Evolutionary conservation across 805 yeast species (phyloP).

Genomic region (Kregervanrija delftensis): DNA sequence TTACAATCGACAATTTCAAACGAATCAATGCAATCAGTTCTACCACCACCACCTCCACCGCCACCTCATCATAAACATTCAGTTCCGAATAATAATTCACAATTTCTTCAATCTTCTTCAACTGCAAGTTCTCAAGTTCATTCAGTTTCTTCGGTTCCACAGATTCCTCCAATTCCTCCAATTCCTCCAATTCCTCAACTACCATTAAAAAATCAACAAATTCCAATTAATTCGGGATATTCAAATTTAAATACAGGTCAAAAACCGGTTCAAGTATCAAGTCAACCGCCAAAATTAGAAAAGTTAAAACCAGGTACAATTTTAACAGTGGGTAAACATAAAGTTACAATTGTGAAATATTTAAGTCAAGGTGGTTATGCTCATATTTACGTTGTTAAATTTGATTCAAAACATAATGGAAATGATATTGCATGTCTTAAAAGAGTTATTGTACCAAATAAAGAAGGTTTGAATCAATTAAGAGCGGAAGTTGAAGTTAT

Average conservation of each 20-base stretch:
- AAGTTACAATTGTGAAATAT: slow-evolving; percentile 35
- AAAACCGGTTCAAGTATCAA: background rate
- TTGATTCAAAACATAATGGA: slow-evolving; percentile 54
- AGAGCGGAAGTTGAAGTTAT: slow-evolving; percentile 97
- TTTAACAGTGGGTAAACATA: slow-evolving; percentile 43
- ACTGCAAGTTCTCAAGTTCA: background rate
- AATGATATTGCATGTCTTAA: slow-evolving; percentile 70
- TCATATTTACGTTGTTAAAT: slow-evolving; percentile 77
- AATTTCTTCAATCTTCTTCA: background rate
- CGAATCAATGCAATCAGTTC: background rate
- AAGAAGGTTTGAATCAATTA: slow-evolving; percentile 69
- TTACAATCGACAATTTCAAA: too few species aligned
- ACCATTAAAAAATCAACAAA: background rate
- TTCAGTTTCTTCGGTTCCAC: slow-evolving; percentile 2
- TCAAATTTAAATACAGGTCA: background rate
- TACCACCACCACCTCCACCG: slow-evolving; percentile 1
- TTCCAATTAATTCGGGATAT: background rate
- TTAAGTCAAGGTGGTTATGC: slow-evolving; percentile 72
- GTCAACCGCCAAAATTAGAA: slow-evolving; percentile 9
- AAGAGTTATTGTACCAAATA: slow-evolving; percentile 92
- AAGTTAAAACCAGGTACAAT: slow-evolving; percentile 32
- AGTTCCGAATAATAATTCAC: background rate
- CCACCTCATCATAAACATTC: slow-evolving; percentile 3
- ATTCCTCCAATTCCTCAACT: background rate
- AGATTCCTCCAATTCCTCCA: background rate